Base-by-base conservation (phyloP, 2,329 filamentous ascomycete species). In the Pyrenochaeta sp. region DNA sequence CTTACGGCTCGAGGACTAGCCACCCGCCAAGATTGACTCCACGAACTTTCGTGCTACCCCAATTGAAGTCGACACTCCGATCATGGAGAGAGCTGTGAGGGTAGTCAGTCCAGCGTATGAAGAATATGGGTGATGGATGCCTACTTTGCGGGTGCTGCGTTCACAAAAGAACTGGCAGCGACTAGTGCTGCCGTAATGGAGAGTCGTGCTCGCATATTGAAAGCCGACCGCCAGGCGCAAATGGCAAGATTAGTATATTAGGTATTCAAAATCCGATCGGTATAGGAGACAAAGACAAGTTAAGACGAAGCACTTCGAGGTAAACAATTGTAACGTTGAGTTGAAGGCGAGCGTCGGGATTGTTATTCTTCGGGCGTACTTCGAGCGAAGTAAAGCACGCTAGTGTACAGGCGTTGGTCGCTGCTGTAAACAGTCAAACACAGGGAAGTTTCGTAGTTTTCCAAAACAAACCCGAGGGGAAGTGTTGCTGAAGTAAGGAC, bases 21-120 rank as follows among this genome's bases (percentile, higher is more conserved):
- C 73, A 77, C 9, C 73, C 72, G 25, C 74, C 74, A 10, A 77
- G 67, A 32, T 76, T 77, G 28, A 76, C 72, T 6, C 73, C 74
- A 15, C 69, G 65, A 15, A 75, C 79, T 57, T 80, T 82, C 27
- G 78, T 75, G 13, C 64, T 69, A n/a, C 79, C 80, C 78, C 81
- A 85, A 28, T 75, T 63, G 56, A 66, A 76, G 27, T 59, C 56
- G 39, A 72, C 65, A n/a, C 54, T n/a, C 45, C 69, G 56, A 28
- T 64, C 56, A 8, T 52, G 28, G 19, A 59, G 36, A 3, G 32
- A 39, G 30, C 58, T 67, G 22, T 13, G 12, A 32, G 8, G 6
- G 22, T n/a, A 12, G 32, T 55, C 12, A 52, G 50, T 30, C 12
- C 27, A n/a, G 19, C 19, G 5, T 28, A n/a, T 25, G 2, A 15